phyloP scores from a whole-genome alignment of 2,329 filamentous ascomycete genomes.

The Venturia nashicola region DNA sequence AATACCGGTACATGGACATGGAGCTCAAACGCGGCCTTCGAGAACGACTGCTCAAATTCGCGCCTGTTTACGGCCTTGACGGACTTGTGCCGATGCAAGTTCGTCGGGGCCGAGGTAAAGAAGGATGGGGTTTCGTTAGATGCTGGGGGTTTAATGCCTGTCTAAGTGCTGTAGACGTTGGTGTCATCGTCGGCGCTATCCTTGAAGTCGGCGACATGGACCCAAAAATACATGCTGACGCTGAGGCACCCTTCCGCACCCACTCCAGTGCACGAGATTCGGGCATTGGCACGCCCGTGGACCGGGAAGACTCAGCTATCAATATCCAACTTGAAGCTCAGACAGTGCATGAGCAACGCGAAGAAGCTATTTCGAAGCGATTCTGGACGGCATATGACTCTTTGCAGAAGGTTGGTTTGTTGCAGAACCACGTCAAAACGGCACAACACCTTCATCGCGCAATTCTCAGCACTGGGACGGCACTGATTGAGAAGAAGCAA shows the following conservation, averaged over 20 bases:
- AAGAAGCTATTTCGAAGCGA: slow-evolving; percentile 28
- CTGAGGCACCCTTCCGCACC: not conserved
- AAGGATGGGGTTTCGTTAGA: slow-evolving; percentile 93
- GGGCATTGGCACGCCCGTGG: slow-evolving; percentile 1
- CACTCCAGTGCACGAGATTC: not conserved
- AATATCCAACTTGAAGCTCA: not conserved
- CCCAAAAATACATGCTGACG: slow-evolving; percentile 13
- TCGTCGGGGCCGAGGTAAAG: slow-evolving; percentile 60
- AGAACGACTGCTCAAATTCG: slow-evolving; percentile 78
- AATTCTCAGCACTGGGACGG: slow-evolving; percentile 85
- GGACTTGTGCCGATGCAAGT: slow-evolving; percentile 76
- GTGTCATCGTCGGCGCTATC: slow-evolving; percentile 82
- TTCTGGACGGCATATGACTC: slow-evolving; percentile 51
- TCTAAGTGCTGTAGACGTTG: slow-evolving; percentile 82
- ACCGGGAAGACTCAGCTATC: not conserved
- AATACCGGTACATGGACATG: slow-evolving; percentile 98
- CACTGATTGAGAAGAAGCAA: slow-evolving; percentile 83
- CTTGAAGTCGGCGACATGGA: slow-evolving; percentile 70
- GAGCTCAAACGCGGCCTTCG: slow-evolving; percentile 81
- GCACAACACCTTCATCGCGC: slow-evolving; percentile 85
- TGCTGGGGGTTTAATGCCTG: slow-evolving; percentile 98
- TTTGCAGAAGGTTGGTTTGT: slow-evolving; percentile 47
- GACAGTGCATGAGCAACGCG: slow-evolving; percentile 15
- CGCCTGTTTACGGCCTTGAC: slow-evolving; percentile 84
- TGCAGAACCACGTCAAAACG: slow-evolving; percentile 64